Evolutionary conservation across 1,284 basidiomycete genomes (phyloP), one percentile per base, ranked within the genome.

Genomic region (Vanrija humicola): DNA sequence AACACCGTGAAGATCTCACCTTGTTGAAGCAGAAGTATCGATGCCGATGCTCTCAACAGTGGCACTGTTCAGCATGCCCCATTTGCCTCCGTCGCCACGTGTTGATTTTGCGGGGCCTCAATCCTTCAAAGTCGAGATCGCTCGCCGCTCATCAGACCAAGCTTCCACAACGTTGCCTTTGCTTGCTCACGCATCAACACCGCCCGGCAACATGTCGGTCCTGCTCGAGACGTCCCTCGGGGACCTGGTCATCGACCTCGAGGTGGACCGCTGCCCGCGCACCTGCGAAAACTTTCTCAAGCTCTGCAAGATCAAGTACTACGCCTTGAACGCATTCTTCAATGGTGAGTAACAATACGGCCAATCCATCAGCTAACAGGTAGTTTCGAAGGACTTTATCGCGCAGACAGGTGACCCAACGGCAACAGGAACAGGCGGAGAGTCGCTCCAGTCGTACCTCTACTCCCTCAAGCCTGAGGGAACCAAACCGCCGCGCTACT

Each of bases 281-380:
- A 90, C 87, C 38, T 92, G 88, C 77, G 84, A 90, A 74, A 98
- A 98, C 81, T 98, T 98, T 72, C 83, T 98, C 61, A 98, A 98
- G 75, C 82, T 98, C 52, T 97, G 93, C 79, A 95, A 95, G 79
- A 81, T 90, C 59, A 96, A 97, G 75, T 95, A 95, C 74, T 98
- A 96, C 80, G 94, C 92, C 73, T 79, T 96, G 62, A 89, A 92
- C 73, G 90, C 91, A 0, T 98, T 98, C 80, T 96, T 96, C 82
- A 96, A 97, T 77, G 90, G 91, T 91, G 61, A 54, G 85, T 76
- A 34, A 12, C 34, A 8, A 29, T 7, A 6, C 38, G 5, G 6
- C 23, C 12, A 10, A 19, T 16, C 4, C 14, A 9, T 14, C 15
- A 15, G 18, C 8, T 47, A 5, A 45, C 59, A 16, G 65, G 23